Conservation (phyloP, 2,329 filamentous ascomycete species). For the Xylogone sp. region DNA sequence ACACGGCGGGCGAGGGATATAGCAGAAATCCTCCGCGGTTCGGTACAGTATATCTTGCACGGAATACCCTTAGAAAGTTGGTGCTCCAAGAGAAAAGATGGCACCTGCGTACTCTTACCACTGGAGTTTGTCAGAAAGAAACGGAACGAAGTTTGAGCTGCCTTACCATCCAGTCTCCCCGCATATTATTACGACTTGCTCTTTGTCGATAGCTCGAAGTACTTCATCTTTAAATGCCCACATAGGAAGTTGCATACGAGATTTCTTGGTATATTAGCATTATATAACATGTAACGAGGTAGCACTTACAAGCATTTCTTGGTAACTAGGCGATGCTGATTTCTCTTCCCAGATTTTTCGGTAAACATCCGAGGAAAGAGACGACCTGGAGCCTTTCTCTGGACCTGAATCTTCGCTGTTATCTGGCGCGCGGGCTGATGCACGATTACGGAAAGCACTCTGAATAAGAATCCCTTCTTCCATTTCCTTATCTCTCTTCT, state of each 20-base stretch:
- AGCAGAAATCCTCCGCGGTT: slow-evolving; percentile 92
- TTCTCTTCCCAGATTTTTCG: slow-evolving; percentile 59
- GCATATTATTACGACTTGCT: slow-evolving; percentile 89
- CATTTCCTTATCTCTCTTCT: slow-evolving; percentile 64
- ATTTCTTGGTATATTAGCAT: slow-evolving; percentile 37
- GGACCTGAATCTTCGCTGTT: slow-evolving; percentile 39
- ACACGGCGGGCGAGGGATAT: slow-evolving; percentile 91
- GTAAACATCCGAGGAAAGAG: slow-evolving; percentile 35
- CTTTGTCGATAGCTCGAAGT: slow-evolving; percentile 67
- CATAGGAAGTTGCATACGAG: slow-evolving; percentile 81
- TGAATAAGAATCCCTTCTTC: slow-evolving; percentile 74
- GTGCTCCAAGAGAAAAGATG: slow-evolving; percentile 86
- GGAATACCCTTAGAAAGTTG: slow-evolving; percentile 74
- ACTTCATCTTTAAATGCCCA: slow-evolving; percentile 80
- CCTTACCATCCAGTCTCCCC: slow-evolving; percentile 85
- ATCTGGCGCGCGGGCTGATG: slow-evolving; percentile 43
- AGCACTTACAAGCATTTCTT: slow-evolving; percentile 66
- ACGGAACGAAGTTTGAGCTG: background rate
- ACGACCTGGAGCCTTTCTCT: slow-evolving; percentile 29
- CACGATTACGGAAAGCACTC: slow-evolving; percentile 68
- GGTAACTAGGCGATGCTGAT: slow-evolving; percentile 56
- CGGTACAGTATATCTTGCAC: slow-evolving; percentile 94
- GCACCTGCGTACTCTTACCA: slow-evolving; percentile 97
- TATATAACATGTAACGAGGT: background rate
- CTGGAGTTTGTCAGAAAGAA: slow-evolving; percentile 30